phyloP scores from a whole-genome alignment of 352 stramenopile species.

The Lagenidium giganteum region DNA sequence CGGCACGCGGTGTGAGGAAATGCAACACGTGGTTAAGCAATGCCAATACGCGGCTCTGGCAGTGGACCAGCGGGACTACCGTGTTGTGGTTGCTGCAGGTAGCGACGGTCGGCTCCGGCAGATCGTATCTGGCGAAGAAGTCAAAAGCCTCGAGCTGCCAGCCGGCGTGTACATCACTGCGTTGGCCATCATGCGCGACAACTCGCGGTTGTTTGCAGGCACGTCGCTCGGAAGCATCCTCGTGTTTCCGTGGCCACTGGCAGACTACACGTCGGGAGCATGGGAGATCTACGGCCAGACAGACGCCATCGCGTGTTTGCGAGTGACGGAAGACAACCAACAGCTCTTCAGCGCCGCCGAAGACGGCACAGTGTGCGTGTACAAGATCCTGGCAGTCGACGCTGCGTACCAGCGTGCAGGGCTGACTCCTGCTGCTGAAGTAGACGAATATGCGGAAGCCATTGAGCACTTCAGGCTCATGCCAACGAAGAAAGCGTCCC shows the following conservation, averaged over 20 bases:
- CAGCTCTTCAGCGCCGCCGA: conserved; percentile 50
- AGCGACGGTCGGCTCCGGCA: conserved; percentile 69
- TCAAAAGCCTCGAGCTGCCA: conserved; percentile 38
- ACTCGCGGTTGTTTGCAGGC: conserved; percentile 58
- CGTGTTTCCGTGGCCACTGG: conserved; percentile 58
- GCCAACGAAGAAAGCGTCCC: too few species aligned
- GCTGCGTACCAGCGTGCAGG: too few species aligned
- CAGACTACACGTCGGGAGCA: conserved; percentile 22
- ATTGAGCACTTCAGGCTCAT: not conserved
- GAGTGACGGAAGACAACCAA: conserved; percentile 72
- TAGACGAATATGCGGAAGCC: not conserved
- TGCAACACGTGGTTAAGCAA: conserved; percentile 73
- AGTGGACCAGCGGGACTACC: conserved; percentile 43
- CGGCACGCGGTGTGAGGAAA: conserved; percentile 63
- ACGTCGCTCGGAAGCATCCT: conserved; percentile 59
- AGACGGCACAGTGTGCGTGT: conserved; percentile 59
- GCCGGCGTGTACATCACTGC: conserved; percentile 33
- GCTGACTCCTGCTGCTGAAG: too few species aligned
- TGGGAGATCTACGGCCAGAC: conserved; percentile 53
- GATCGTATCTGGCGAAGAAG: conserved; percentile 55
- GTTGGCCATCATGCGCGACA: conserved; percentile 56
- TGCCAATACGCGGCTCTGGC: conserved; percentile 63
- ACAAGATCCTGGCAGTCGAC: conserved; percentile 27
- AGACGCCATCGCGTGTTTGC: conserved; percentile 55
- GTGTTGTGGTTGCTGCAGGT: conserved; percentile 43